These are phyloP conservation scores for Cladosporium cucumerinum DNA, from an alignment of 2,329 filamentous ascomycete genomes.

Conservation along the genomic window DNA sequence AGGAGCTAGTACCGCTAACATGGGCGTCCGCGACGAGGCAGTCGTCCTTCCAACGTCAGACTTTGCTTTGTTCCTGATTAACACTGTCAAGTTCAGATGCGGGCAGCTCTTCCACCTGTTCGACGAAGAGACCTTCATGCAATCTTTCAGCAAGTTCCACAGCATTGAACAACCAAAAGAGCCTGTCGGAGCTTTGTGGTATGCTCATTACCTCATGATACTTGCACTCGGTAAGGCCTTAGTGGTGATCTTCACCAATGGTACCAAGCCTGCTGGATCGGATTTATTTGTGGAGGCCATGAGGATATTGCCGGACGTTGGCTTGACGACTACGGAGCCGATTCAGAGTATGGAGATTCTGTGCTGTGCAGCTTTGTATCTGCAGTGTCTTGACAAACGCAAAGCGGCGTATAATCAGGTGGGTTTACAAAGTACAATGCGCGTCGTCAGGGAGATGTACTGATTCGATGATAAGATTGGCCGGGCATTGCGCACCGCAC, in stretches of 20 bases:
- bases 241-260: constrained; percentile 37
- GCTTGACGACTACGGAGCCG: constrained; percentile 42
- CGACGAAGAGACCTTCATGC: constrained; percentile 53
- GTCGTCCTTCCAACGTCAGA: constrained; percentile 50
- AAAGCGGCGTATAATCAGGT: constrained; percentile 47
- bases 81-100: constrained; percentile 56
- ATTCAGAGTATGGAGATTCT: constrained; percentile 49
- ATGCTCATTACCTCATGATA: constrained; percentile 53
- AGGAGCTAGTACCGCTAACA: constrained; percentile 33
- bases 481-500: constrained; percentile 50
- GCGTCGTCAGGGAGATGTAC: background rate
- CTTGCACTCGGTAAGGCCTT: constrained; percentile 57
- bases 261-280: constrained; percentile 43
- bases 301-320: constrained; percentile 43
- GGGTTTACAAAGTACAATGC: constrained; percentile 16
- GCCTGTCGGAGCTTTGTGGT: constrained; percentile 40
- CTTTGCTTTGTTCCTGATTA: constrained; percentile 53
- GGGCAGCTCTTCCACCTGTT: constrained; percentile 55
- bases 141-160: constrained; percentile 42
- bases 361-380: constrained; percentile 52
- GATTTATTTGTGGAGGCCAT: constrained; percentile 48
- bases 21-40: constrained; percentile 30
- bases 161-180: constrained; percentile 31
- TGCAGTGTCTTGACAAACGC: constrained; percentile 51
- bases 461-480: constrained; percentile 40